Evolutionary conservation across 768 basidiomycete genomes (phyloP).

Genomic region (Suillus decipiens): DNA sequence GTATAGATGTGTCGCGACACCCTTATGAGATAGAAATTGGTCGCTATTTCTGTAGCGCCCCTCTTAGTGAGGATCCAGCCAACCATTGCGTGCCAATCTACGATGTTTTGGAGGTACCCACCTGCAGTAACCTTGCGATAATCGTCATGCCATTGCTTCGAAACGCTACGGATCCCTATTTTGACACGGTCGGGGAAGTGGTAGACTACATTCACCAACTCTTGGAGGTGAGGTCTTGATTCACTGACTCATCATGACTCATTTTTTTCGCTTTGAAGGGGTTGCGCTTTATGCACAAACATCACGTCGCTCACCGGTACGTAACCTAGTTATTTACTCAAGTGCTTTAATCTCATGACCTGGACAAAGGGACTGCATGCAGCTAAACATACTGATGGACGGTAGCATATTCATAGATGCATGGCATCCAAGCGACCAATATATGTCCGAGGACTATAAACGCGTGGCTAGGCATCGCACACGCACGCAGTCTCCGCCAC

Average conservation of each 20-base stretch:
- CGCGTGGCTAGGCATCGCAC: slow-evolving; percentile 28
- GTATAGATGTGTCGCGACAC: slow-evolving; percentile 9
- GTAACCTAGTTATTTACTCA: slow-evolving; percentile 1
- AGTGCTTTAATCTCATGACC: slow-evolving; percentile 14
- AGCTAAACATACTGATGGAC: slow-evolving; percentile 37
- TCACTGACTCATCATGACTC: neutral
- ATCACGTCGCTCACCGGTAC: slow-evolving; percentile 40
- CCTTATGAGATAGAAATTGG: slow-evolving; percentile 23
- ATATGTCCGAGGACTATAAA: slow-evolving; percentile 7
- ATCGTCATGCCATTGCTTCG: slow-evolving; percentile 29
- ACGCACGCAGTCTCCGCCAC: slow-evolving; percentile 30
- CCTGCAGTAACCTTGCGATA: slow-evolving; percentile 11
- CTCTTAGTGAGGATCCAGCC: slow-evolving; percentile 3
- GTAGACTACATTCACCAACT: slow-evolving; percentile 24
- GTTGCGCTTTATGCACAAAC: slow-evolving; percentile 38
- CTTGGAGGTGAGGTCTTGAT: slow-evolving; percentile 20
- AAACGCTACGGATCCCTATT: slow-evolving; percentile 15
- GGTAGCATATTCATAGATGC: slow-evolving; percentile 26
- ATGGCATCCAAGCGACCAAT: slow-evolving; percentile 26
- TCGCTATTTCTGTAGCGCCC: slow-evolving; percentile 13
- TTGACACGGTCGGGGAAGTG: slow-evolving; percentile 25
- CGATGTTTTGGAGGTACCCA: slow-evolving; percentile 16
- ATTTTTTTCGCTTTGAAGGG: slow-evolving; percentile 31
- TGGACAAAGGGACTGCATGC: slow-evolving; percentile 30
- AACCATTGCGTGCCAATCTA: slow-evolving; percentile 28